Evolutionary conservation across 352 stramenopile species (phyloP).

Genomic region (Thalassiosira delicatula): DNA sequence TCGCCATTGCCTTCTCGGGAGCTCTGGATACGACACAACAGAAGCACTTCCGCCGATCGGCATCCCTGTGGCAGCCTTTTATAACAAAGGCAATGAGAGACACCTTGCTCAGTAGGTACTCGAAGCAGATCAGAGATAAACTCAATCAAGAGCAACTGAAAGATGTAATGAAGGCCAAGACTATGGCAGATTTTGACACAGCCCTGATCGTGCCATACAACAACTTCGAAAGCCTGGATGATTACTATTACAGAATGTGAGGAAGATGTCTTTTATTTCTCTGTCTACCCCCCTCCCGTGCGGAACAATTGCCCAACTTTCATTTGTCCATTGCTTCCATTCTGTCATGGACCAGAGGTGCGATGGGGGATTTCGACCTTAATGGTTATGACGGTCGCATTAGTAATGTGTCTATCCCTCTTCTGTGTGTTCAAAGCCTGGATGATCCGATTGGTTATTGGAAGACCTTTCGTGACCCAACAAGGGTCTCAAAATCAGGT

Average conservation of each 20-base stretch:
- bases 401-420: too few relatives aligned
- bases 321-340: too few relatives aligned
- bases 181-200: slow-evolving; percentile 42
- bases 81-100: slow-evolving; percentile 77
- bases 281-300: too few relatives aligned
- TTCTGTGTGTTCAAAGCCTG: too few relatives aligned
- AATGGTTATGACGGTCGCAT: too few relatives aligned
- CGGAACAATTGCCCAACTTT: too few relatives aligned
- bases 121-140: slow-evolving; percentile 49
- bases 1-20: slow-evolving; percentile 80
- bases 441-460: too few relatives aligned
- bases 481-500: too few relatives aligned
- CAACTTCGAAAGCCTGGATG: slow-evolving; percentile 37
- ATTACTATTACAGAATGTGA: slow-evolving; percentile 50
- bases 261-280: too few relatives aligned
- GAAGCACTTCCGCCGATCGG: slow-evolving; percentile 67
- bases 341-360: too few relatives aligned
- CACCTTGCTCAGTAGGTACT: slow-evolving; percentile 79
- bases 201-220: slow-evolving; percentile 46
- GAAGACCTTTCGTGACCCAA: too few relatives aligned
- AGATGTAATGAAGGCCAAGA: slow-evolving; percentile 58
- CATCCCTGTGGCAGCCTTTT: slow-evolving; percentile 85
- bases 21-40: slow-evolving; percentile 83
- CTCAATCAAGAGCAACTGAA: slow-evolving; percentile 62
- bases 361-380: too few relatives aligned